phyloP scores from a whole-genome alignment of 2,329 filamentous ascomycete species.

The Chaetomium globosum region DNA sequence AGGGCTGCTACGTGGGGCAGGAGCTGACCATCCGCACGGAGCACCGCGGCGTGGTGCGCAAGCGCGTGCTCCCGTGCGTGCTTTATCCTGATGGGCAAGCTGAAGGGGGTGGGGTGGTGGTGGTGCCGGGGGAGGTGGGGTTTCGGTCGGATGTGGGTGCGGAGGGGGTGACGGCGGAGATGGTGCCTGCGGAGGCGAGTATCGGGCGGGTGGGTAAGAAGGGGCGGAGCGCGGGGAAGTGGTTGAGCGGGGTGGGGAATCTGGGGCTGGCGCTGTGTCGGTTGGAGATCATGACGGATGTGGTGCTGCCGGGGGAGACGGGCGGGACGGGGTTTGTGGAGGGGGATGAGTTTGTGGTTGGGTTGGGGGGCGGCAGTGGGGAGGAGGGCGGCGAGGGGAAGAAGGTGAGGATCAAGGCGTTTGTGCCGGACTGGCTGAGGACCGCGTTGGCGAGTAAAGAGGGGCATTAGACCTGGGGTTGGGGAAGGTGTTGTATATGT shows the following conservation, averaged over 20 bases:
- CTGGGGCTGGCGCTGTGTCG: slow-evolving; percentile 84
- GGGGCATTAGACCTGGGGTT: neutral
- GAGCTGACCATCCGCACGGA: slow-evolving; percentile 95
- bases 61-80: slow-evolving; percentile 80
- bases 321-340: slow-evolving; percentile 62
- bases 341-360: slow-evolving; percentile 63
- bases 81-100: slow-evolving; percentile 61
- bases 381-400: slow-evolving; percentile 50
- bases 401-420: slow-evolving; percentile 69
- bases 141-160: neutral
- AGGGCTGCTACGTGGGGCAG: slow-evolving; percentile 96
- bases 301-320: slow-evolving; percentile 69
- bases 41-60: slow-evolving; percentile 90
- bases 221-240: slow-evolving; percentile 77
- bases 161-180: slow-evolving; percentile 37
- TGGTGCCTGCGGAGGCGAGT: slow-evolving; percentile 50
- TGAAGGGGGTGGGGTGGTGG: too few species aligned
- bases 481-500: neutral
- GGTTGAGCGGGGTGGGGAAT: slow-evolving; percentile 78
- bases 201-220: slow-evolving; percentile 57
- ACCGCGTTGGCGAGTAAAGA: slow-evolving; percentile 36
- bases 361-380: slow-evolving; percentile 48
- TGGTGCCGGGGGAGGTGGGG: slow-evolving; percentile 45
- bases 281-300: slow-evolving; percentile 85
- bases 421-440: slow-evolving; percentile 78